Conservation (phyloP, 208 protist genomes). For the Vickermania spadyakhi region DNA sequence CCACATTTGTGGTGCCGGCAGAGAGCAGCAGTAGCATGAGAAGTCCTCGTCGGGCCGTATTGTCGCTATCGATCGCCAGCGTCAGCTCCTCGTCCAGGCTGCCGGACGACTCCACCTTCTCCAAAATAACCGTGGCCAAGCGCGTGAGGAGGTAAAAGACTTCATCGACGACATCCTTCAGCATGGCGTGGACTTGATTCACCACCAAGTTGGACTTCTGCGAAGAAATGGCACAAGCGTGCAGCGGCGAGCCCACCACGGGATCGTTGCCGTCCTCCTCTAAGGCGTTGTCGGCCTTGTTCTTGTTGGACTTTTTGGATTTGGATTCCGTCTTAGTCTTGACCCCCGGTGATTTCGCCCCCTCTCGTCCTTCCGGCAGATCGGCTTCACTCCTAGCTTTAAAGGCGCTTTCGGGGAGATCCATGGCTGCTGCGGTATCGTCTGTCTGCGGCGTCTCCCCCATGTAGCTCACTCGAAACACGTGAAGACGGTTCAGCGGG, state of each 20-base stretch:
- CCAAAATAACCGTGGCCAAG: background rate
- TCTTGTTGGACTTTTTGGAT: background rate
- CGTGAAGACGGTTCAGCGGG: background rate
- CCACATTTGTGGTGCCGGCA: background rate
- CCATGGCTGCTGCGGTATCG: background rate
- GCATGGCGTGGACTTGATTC: background rate
- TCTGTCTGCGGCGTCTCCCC: background rate
- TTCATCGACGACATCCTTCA: background rate
- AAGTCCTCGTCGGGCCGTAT: background rate
- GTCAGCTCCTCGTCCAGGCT: background rate
- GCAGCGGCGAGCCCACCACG: background rate
- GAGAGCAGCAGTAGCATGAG: slow-evolving; percentile 4
- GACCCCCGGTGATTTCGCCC: background rate
- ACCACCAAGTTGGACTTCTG: background rate
- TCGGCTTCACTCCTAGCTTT: background rate
- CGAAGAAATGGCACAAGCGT: background rate
- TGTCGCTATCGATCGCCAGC: background rate
- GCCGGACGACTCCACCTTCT: background rate
- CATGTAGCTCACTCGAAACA: background rate
- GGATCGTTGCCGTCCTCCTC: background rate
- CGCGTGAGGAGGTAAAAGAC: background rate
- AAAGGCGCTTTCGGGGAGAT: background rate
- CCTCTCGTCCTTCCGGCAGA: background rate
- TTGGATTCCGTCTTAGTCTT: background rate
- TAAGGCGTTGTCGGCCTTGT: no score